Conservation (phyloP, 345 rosid species). For the Bruguiera parviflora region DNA sequence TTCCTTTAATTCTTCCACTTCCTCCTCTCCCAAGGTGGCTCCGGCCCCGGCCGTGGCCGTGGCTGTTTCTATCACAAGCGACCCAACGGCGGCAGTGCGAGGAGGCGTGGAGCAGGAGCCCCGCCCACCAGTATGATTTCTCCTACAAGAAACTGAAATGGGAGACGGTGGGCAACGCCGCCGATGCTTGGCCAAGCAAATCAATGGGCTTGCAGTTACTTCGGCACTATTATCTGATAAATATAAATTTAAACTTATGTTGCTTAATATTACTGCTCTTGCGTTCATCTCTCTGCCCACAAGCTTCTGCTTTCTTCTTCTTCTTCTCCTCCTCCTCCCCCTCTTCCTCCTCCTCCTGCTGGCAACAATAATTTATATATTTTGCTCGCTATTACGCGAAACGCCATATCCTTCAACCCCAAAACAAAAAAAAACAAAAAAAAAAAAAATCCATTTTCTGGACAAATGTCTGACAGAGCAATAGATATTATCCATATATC, state of each 20-base stretch:
- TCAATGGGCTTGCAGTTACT: background rate
- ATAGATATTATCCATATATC: too few relatives aligned
- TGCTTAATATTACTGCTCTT: background rate
- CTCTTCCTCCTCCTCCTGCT: background rate
- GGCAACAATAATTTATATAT: too few relatives aligned
- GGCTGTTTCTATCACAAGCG: too few relatives aligned
- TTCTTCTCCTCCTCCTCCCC: too few relatives aligned
- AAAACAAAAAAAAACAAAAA: too few relatives aligned
- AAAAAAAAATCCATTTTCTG: too few relatives aligned
- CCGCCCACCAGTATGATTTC: background rate
- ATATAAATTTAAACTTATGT: background rate
- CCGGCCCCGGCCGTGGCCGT: background rate
- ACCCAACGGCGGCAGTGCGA: background rate
- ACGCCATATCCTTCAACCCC: too few relatives aligned
- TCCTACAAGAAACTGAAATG: background rate
- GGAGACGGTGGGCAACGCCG: background rate
- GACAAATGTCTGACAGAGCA: too few relatives aligned
- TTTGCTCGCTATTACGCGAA: too few relatives aligned
- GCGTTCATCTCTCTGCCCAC: background rate
- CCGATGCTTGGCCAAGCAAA: background rate
- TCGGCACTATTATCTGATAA: background rate
- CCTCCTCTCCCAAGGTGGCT: background rate
- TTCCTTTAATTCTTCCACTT: background rate
- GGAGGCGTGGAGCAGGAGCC: slow-evolving; percentile 1
- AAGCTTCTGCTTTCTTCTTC: background rate